Base-by-base conservation (phyloP, 2,329 filamentous ascomycete genomes). In the Xylariomycetidae sp. region DNA sequence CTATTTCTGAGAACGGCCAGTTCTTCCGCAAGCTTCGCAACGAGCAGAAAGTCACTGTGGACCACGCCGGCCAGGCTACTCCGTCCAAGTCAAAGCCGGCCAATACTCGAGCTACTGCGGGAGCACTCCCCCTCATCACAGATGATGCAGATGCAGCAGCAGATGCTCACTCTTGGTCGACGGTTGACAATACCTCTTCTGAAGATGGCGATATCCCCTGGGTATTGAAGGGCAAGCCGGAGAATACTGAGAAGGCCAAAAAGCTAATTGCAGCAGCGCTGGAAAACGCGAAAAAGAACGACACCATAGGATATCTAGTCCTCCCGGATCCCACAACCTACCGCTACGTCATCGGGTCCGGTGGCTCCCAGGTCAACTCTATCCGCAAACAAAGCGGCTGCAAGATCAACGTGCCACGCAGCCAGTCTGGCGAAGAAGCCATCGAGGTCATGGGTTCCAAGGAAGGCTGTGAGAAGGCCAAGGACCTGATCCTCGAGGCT, bases 311-410 rank as follows among this genome's bases (percentile, higher is more conserved):
- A 5, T 96, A 94, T 61, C 75, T 98, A 22, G 82, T 92, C 45
- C 74, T 98, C 25, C 85, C 90, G 0, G 90, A 98, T 56, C 87
- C 92, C 9, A 80, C 77, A 49, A 88, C 87, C 29, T 95, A 96
- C 70, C 80, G 90, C 42, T 85, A 85, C 45, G 86, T 98, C 30
- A 88, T 98, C 48, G 92, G 92, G 4, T 81, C 83, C 45, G 85
- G 84, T 39, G 92, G 92, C 38, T 85, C 79, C 60, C 90, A 90
- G 62, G 94, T 98, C 59, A 96, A 96, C 64, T 69, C 79, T 26
- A 96, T 98, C 57, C 81, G 92, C 49, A 88, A 87, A 67, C 80
- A 92, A 69, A 96, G 88, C 32, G 86, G 85, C 35, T 96, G 89
- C 64, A 88, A 85, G 65, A 94, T 98, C 57, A 88, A 89, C 45